Evolutionary conservation across 192 early-diverging fungal species (phyloP).

Genomic region (Coemansia sp.): DNA sequence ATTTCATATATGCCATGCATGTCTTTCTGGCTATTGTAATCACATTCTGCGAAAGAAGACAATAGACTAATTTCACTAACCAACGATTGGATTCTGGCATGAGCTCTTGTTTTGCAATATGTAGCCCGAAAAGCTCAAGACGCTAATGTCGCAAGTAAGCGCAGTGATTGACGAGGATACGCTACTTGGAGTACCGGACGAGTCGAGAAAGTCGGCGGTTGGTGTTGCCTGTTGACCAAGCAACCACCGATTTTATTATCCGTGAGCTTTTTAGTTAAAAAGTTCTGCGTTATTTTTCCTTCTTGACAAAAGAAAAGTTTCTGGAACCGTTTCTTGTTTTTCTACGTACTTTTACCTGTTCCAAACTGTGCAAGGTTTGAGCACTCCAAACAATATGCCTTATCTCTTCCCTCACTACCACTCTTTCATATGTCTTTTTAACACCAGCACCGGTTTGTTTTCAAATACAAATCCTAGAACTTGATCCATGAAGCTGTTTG

Average conservation of each 20-base stretch:
- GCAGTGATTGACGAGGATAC: constrained; percentile 43
- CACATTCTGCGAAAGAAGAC: not conserved
- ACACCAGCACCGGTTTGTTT: not conserved
- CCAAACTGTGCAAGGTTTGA: constrained; percentile 9
- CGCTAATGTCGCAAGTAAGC: constrained; percentile 52
- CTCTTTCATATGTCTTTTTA: not conserved
- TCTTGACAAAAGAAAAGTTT: constrained; percentile 1
- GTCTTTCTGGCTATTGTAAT: constrained; percentile 9
- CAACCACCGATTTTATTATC: not conserved
- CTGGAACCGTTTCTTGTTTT: not conserved
- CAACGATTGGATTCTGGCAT: not conserved
- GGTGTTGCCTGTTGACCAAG: constrained; percentile 32
- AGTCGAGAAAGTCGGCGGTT: constrained; percentile 12
- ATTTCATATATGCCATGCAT: constrained; percentile 19
- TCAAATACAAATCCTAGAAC: not conserved
- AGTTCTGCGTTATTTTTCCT: not conserved
- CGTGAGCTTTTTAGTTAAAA: not conserved
- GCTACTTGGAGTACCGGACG: constrained; percentile 17
- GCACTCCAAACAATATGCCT: not conserved
- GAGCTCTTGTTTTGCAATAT: not conserved
- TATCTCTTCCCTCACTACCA: not conserved
- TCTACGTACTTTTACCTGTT: constrained; percentile 7
- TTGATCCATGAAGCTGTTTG: not conserved
- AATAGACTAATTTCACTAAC: not conserved
- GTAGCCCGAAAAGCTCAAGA: constrained; percentile 51